Base-by-base conservation (phyloP, 495 filamentous ascomycete species). In the Pseudomonodictys pantanalensis region DNA sequence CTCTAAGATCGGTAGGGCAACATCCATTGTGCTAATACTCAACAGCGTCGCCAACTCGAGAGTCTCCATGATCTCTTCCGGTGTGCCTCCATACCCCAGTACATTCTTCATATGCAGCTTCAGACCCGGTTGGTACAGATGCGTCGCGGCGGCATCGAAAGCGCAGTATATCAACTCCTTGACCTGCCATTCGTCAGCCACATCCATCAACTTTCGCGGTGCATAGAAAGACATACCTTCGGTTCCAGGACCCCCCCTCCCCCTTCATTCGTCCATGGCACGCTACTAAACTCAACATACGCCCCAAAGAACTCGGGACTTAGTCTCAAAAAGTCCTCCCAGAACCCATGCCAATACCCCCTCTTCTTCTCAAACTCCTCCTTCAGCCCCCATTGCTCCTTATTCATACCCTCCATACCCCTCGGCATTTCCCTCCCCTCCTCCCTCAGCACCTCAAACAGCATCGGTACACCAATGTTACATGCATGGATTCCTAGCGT, bases 21-120 rank as follows among this genome's bases (percentile, higher is more conserved):
- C 60, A 68, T 73, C 63, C n/a, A 70, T 62, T 3, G 72, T 74
- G 32, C 72, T 68, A 35, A 75, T 48, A 60, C 73, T 69, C 59
- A 78, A 56, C 42, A 74, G 39, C 7, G 69, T 75, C 15, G 75
- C 73, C 65, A 78, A 60, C 58, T 78, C 76, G 33, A 78, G 52
- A 1, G 76, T 72, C 60, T 78, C 76, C 62, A 76, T 56, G 29
- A 78, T 73, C 69, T 78, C 72, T 46, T 77, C 70, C 24, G 68
- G 61, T n/a, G 71, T 75, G 0, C 73, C 76, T 0, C 76, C 76
- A 59, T 72, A 73, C 15, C 68, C 57, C 9, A 78, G 50, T 20
- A 75, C 76, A 57, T 78, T 78, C 53, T 69, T 66, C 69, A 77
- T 76, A 60, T 78, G 76, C 43, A 76, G 52, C 56, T 77, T 78